A percentile compares a stretch with the other conserved stretches of the same genome.
Conservation (phyloP, 805 yeast species). For the Candida mattraensis region DNA sequence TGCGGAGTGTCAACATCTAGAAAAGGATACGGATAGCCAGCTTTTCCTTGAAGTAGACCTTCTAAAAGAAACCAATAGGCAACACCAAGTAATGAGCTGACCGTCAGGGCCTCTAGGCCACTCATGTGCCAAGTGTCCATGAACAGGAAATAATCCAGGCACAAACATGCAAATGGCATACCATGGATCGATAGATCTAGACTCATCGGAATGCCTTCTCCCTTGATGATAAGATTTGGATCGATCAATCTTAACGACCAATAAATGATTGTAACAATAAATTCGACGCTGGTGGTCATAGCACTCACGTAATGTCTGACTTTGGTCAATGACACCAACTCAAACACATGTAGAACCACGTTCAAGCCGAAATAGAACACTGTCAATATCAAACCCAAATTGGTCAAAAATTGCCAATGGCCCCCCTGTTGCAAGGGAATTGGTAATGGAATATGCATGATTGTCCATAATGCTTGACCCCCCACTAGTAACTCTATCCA, state of each 20-base stretch:
- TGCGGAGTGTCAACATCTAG: conserved; percentile 49
- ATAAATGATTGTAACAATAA: conserved; percentile 61
- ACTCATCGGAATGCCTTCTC: conserved; percentile 42
- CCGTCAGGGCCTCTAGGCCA: conserved; percentile 37
- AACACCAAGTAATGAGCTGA: conserved; percentile 40
- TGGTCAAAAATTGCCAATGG: conserved; percentile 71
- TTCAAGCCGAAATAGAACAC: conserved; percentile 43
- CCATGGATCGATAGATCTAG: conserved; percentile 62
- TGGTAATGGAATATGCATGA: conserved; percentile 42
- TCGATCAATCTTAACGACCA: conserved; percentile 66
- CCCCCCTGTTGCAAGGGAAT: conserved; percentile 54
- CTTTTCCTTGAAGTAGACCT: conserved; percentile 45
- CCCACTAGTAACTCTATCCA: conserved; percentile 16
- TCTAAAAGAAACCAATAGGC: conserved; percentile 57
- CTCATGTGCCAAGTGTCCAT: conserved; percentile 45
- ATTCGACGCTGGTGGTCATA: conserved; percentile 55
- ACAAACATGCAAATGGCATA: conserved; percentile 53
- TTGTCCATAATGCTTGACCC: conserved; percentile 10
- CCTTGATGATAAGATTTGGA: conserved; percentile 45
- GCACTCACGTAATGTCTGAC: conserved; percentile 49
- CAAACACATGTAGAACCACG: conserved; percentile 38
- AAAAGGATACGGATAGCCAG: conserved; percentile 64
- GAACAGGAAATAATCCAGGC: conserved; percentile 53
- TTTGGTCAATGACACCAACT: conserved; percentile 5
- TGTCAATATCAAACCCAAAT: conserved; percentile 53